Conservation (phyloP, 805 yeast genomes). For the Dipodascus geniculatus region DNA sequence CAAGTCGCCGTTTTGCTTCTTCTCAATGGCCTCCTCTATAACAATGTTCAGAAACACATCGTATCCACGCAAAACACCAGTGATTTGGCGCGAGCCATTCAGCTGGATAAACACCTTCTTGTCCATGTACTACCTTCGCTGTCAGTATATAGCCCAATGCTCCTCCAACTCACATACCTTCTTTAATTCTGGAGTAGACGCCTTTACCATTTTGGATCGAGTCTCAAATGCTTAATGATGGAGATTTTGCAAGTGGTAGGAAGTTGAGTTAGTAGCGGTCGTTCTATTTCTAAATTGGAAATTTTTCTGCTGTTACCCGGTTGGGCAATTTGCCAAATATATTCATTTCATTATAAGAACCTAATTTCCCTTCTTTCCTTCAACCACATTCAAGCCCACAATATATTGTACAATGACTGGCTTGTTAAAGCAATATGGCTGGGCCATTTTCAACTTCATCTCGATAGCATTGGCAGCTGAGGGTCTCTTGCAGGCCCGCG, state of each 20-base stretch:
- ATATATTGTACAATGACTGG: neutral
- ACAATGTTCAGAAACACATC: slow-evolving; percentile 69
- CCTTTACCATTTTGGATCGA: slow-evolving; percentile 12
- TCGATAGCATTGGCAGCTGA: neutral
- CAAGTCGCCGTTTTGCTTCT: slow-evolving; percentile 37
- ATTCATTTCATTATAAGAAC: neutral
- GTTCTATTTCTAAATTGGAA: neutral
- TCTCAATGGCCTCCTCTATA: slow-evolving; percentile 59
- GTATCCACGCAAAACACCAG: slow-evolving; percentile 78
- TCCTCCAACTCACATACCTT: slow-evolving; percentile 13
- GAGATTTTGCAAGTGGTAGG: neutral
- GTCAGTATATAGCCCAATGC: neutral
- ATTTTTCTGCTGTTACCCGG: neutral
- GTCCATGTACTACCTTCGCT: slow-evolving; percentile 59
- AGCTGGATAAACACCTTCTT: slow-evolving; percentile 62
- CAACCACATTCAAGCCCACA: neutral
- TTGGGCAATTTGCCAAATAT: neutral
- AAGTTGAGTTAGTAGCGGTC: neutral
- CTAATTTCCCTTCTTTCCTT: neutral
- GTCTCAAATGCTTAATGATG: no score
- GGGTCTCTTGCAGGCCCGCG: slow-evolving; percentile 21
- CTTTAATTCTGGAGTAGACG: slow-evolving; percentile 24
- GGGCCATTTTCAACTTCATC: neutral
- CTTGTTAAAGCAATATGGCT: neutral
- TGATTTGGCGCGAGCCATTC: slow-evolving; percentile 65